Evolutionary conservation across 257 asterid species (phyloP).

Genomic region (Jasminum sambac): DNA sequence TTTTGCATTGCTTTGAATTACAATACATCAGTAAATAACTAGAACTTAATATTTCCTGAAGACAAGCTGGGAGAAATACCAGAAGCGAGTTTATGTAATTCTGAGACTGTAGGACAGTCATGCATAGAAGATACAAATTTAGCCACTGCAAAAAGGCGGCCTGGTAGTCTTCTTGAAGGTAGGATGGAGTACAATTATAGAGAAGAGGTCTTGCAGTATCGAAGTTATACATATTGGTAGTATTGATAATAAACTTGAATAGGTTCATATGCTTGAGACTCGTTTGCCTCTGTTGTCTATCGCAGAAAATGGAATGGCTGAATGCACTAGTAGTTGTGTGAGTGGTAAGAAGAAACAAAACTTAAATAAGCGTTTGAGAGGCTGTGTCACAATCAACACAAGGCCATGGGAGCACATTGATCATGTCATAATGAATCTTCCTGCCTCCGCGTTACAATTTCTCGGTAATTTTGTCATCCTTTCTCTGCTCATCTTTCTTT

Average conservation of each 20-base stretch:
- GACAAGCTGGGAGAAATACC: slow-evolving; percentile 45
- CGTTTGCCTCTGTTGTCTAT: slow-evolving; percentile 20
- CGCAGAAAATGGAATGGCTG: slow-evolving; percentile 48
- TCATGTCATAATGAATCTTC: slow-evolving; percentile 92
- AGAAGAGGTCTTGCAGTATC: not conserved
- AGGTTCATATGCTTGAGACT: slow-evolving; percentile 8
- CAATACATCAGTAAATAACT: slow-evolving; percentile 22
- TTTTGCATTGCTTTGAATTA: slow-evolving; percentile 5
- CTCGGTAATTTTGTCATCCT: slow-evolving; percentile 56
- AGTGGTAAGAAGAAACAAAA: slow-evolving; percentile 52
- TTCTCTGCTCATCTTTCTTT: slow-evolving; percentile 1
- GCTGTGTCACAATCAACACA: slow-evolving; percentile 44
- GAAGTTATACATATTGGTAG: not conserved
- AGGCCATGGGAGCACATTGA: slow-evolving; percentile 93
- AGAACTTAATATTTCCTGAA: slow-evolving; percentile 32
- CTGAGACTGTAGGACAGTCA: slow-evolving; percentile 29
- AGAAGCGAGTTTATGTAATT: slow-evolving; percentile 26
- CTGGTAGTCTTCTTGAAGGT: slow-evolving; percentile 62
- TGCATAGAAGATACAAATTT: slow-evolving; percentile 34
- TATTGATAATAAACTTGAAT: slow-evolving; percentile 17
- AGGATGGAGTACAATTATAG: slow-evolving; percentile 4
- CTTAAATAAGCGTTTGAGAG: slow-evolving; percentile 47
- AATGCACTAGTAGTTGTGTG: slow-evolving; percentile 26
- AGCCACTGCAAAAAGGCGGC: slow-evolving; percentile 50
- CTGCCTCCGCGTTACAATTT: slow-evolving; percentile 87